Evolutionary conservation across 306 rosid genomes (phyloP).

Genomic region (Malus sylvestris): DNA sequence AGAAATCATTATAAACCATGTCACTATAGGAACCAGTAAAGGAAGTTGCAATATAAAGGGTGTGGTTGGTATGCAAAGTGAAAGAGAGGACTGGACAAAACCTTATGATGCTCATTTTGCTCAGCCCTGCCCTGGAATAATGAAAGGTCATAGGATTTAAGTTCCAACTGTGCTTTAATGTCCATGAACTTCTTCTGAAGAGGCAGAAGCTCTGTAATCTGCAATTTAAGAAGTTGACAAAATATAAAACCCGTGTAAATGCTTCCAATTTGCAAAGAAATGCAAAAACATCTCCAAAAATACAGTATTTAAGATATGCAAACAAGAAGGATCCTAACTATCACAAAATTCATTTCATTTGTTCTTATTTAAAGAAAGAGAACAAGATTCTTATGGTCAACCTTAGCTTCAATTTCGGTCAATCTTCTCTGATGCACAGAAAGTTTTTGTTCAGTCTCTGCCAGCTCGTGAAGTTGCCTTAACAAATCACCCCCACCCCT

Average conservation of each 20-base stretch:
- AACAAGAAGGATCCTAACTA: not conserved
- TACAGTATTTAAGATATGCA: not conserved
- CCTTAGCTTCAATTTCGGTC: constrained; percentile 70
- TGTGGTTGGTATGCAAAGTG: not conserved
- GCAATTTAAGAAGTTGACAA: constrained; percentile 27
- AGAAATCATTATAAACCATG: not conserved
- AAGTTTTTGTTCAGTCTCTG: constrained; percentile 65
- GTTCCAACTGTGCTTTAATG: constrained; percentile 72
- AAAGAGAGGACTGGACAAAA: constrained; percentile 19
- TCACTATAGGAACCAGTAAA: not conserved
- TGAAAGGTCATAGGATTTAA: constrained; percentile 70
- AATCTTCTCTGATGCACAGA: constrained; percentile 59
- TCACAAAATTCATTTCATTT: not conserved
- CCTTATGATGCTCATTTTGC: constrained; percentile 98
- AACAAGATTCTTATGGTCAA: constrained; percentile 18
- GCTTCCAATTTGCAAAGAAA: not conserved
- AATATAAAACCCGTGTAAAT: not conserved
- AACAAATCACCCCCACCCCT: constrained; percentile 89
- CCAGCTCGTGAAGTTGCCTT: constrained; percentile 73
- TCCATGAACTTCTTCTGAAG: constrained; percentile 64
- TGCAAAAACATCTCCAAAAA: not conserved
- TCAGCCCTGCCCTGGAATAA: constrained; percentile 83
- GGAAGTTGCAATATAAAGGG: not conserved
- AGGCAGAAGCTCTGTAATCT: constrained; percentile 75
- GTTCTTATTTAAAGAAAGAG: not conserved